Evolutionary conservation across 2,329 filamentous ascomycete species (phyloP), one percentile per base, ranked within the genome.

Genomic region (Amauroascus niger): DNA sequence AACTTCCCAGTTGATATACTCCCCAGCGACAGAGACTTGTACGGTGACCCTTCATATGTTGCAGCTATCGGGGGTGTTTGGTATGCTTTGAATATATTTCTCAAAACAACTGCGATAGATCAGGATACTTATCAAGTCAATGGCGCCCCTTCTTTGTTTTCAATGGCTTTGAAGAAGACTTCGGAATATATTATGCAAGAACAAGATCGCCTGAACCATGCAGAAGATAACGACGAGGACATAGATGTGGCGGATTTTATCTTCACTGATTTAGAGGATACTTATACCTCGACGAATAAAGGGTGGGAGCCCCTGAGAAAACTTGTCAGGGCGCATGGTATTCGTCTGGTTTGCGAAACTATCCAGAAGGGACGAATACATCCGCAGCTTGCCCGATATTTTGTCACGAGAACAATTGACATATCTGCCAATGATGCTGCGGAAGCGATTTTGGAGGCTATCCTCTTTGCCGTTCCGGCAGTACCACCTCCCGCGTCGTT

Each of bases 221-320:
- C 56, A 20, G 65, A 67, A 2, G 61, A 59, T 9, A 58, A 64
- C n/a, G 61, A 67, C 37, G 60, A 61, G 3, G 66, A 68, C 16
- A 62, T 66, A 37, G 64, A 73, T 58, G 70, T 71, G 65, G 70
- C 67, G 30, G 65, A 70, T 61, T 64, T 63, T 48, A 70, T 72
- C 53, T 71, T 71, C 55, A 71, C 69, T 6, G 69, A 73, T 54
- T 54, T 73, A 49, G 70, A 73, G 55, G 58, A 62, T 28, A 64
- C 65, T 47, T 73, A 71, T 60, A 65, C 68, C 1, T 63, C 65
- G 11, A 33, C 49, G 43, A 63, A 63, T 22, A 56, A 57, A 54
- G 69, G 69, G 18, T 73, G 70, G 70, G 64, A 60, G 48, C 70
- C 70, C 39, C 61, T 73, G 14, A 69, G 68, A 22, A 66, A 70